Base-by-base conservation (phyloP, 768 basidiomycete species). In the Macrolepiota albuminosa region DNA sequence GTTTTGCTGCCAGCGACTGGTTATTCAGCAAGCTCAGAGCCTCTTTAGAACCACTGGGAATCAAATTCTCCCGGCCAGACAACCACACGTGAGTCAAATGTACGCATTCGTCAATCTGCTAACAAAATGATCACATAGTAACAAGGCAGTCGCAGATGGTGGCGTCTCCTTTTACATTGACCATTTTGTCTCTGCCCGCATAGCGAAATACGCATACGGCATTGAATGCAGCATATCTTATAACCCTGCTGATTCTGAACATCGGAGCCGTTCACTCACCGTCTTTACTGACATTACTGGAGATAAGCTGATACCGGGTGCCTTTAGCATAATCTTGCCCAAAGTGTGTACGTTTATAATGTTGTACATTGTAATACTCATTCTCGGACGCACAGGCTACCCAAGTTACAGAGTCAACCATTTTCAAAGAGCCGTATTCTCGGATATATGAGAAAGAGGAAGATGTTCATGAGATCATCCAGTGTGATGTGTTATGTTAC, bases 1-100 rank as follows among this genome's bases (percentile, higher is more conserved):
- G 81, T 0, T 84, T 84, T 66, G 77, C 78, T 10, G 78, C 80
- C 1, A 83, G 76, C 59, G 76, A 79, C 47, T 83, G 76, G 74
- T 66, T 84, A 18, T 82, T 78, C 60, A 61, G 69, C 1, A 70
- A 73, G 49, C 72, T 82, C 24, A 75, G 76, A 52, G 63, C 59
- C 36, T 64, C 73, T 16, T 72, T 82, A 6, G 69, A 73, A 16
- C 55, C 65, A 4, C 34, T 72, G 3, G 70, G 73, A 24, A 65
- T 83, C 40, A 66, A 54, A 26, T 63, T 81, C 40, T 73, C 70
- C 50, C 70, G 81, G 24, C 81, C 81, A 0, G 81, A 83, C 61
- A 71, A 69, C 34, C 76, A 78, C 48, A 66, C 80, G 82, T 84
- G 65, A 48, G 82, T 73, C 1, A 66, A 67, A 2, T 65, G 9